phyloP scores from a whole-genome alignment of 768 basidiomycete genomes.

The Pleurotus djamor region DNA sequence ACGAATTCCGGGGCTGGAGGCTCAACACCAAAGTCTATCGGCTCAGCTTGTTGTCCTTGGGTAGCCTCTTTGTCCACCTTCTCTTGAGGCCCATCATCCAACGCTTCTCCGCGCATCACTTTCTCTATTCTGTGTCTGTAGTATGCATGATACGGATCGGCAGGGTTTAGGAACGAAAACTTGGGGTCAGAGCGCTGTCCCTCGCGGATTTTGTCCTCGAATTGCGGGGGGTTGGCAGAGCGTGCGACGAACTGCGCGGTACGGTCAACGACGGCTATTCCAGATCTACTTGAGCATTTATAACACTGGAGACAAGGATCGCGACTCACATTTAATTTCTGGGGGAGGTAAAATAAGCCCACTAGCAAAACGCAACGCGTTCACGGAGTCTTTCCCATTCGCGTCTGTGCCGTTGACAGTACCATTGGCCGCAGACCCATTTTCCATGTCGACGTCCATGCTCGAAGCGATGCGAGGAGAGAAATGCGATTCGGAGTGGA shows the following conservation, averaged over 20 bases:
- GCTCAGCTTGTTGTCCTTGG: constrained; percentile 33
- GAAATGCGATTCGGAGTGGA: no score
- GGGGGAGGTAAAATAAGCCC: constrained; percentile 96
- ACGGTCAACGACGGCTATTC: constrained; percentile 87
- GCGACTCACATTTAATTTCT: constrained; percentile 82
- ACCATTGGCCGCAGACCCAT: constrained; percentile 31
- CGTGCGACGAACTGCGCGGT: constrained; percentile 91
- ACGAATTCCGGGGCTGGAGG: constrained; percentile 84
- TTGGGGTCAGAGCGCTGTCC: constrained; percentile 95
- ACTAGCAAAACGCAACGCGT: constrained; percentile 58
- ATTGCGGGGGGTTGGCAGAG: constrained; percentile 89
- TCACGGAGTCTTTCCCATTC: constrained; percentile 26
- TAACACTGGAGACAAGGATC: constrained; percentile 24
- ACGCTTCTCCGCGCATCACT: constrained; percentile 70
- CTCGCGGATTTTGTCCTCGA: constrained; percentile 97
- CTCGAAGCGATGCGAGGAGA: constrained; percentile 37
- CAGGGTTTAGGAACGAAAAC: constrained; percentile 97
- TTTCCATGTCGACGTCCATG: constrained; percentile 33
- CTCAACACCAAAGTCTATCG: constrained; percentile 66
- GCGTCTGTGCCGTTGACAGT: constrained; percentile 38
- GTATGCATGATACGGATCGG: constrained; percentile 98
- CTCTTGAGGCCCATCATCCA: constrained; percentile 53
- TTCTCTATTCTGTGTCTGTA: constrained; percentile 91
- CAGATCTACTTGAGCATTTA: constrained; percentile 7
- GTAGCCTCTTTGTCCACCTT: constrained; percentile 42